Percentiles rank a stretch among this genome's conserved stretches.
Evolutionary conservation across 2,329 filamentous ascomycete species (phyloP).

Genomic region (Fusarium nisikadoi): DNA sequence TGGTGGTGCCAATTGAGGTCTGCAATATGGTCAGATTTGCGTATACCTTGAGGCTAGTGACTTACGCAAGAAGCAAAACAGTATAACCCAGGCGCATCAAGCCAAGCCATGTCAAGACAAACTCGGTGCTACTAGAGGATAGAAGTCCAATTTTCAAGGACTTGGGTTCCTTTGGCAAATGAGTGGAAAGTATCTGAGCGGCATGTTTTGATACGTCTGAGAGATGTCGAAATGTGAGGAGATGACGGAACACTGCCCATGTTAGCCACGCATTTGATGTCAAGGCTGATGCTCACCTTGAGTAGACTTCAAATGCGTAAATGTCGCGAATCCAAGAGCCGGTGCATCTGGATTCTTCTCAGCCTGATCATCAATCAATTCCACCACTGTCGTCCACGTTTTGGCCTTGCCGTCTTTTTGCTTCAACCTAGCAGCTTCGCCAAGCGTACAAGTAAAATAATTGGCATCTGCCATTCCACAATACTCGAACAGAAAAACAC

Average conservation of each 20-base stretch:
- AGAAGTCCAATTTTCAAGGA: constrained; percentile 56
- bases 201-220: constrained; percentile 48
- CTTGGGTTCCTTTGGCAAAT: background rate
- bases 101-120: constrained; percentile 69
- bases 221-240: constrained; percentile 47
- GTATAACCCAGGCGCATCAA: constrained; percentile 65
- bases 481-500: fast-evolving
- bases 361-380: constrained; percentile 62
- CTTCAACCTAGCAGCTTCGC: constrained; percentile 59
- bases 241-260: background rate
- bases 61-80: constrained; percentile 66
- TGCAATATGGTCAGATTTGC: constrained; percentile 35
- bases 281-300: background rate
- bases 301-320: constrained; percentile 5
- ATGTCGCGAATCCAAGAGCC: constrained; percentile 62
- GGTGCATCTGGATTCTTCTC: constrained; percentile 49
- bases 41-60: fast-evolving
- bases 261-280: background rate
- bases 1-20: constrained; percentile 56
- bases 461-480: constrained; percentile 47
- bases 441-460: constrained; percentile 71
- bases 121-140: constrained; percentile 65
- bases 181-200: constrained; percentile 41
- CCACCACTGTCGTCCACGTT: constrained; percentile 58
- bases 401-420: constrained; percentile 15